Percentiles rank a stretch among this genome's conserved stretches.
These are phyloP conservation scores for Achlya hypogyna DNA, from an alignment of 352 stramenopile genomes.

Conservation along the genomic window DNA sequence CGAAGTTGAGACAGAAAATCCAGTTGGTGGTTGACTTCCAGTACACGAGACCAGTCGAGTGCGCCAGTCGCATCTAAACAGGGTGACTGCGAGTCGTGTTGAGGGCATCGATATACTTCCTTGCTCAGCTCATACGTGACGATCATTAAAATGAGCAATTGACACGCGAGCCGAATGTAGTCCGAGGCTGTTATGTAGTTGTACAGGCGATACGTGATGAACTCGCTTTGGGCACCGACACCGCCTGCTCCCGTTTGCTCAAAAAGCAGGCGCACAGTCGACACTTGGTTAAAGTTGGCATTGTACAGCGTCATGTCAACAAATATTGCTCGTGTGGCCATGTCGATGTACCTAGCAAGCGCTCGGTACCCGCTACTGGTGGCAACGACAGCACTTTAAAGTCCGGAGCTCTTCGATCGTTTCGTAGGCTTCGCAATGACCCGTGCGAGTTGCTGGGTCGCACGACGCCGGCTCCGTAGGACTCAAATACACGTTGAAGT, in stretches of 20 bases:
- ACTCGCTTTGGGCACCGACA: not conserved
- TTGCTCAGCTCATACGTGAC: conserved; percentile 6
- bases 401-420: conserved; percentile 2
- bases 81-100: no score
- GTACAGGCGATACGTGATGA: conserved; percentile 4
- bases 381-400: not conserved
- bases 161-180: not conserved
- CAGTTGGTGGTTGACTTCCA: not conserved
- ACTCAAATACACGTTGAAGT: conserved; percentile 12
- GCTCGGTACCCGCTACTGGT: no score
- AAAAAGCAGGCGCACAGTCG: not conserved
- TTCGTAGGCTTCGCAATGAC: conserved; percentile 1
- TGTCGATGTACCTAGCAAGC: conserved; percentile 14
- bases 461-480: not conserved
- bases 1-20: not conserved
- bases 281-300: not conserved
- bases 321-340: conserved; percentile 6
- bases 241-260: not conserved
- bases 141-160: not conserved
- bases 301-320: conserved; percentile 16
- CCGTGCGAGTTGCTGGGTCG: not conserved
- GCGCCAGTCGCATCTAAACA: no score
- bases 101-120: no score
- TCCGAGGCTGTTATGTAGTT: not conserved
- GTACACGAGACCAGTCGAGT: no score